Conservation (phyloP, 139 green algal species). For the Closterium sp. region DNA sequence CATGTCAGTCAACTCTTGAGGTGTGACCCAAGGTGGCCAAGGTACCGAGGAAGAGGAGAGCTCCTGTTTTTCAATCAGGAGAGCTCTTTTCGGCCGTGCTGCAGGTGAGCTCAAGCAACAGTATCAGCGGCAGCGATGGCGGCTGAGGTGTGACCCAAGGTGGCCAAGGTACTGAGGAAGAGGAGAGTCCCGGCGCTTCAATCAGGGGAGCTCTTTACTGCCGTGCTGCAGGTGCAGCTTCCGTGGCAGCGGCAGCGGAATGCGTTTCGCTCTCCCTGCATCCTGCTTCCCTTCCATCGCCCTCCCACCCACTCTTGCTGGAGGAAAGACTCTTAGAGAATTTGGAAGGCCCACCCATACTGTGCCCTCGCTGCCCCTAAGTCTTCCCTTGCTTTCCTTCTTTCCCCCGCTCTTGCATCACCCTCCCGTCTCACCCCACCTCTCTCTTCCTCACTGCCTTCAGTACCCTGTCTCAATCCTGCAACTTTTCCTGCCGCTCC, state of each 20-base stretch:
- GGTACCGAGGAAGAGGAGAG: background rate
- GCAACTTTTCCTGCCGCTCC: too few relatives aligned
- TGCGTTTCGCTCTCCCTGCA: too few relatives aligned
- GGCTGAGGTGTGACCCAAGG: slow-evolving; percentile 17
- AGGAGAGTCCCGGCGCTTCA: background rate
- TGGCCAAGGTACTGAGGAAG: slow-evolving; percentile 6
- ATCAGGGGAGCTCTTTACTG: background rate
- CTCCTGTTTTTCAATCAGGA: background rate
- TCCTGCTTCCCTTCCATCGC: too few relatives aligned
- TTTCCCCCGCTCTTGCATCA: background rate
- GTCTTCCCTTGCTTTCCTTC: background rate
- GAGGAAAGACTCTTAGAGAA: too few relatives aligned
- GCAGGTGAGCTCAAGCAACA: slow-evolving; percentile 1
- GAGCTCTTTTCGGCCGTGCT: slow-evolving; percentile 12
- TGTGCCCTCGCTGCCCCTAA: background rate
- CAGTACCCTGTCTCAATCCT: background rate
- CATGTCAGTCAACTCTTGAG: too few relatives aligned
- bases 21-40: slow-evolving; percentile 29
- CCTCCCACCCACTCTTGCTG: too few relatives aligned
- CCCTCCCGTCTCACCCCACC: background rate
- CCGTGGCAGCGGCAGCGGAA: background rate
- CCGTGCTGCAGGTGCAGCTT: background rate
- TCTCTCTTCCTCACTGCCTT: background rate
- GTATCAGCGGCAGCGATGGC: background rate
- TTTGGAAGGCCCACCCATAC: too few relatives aligned